These are phyloP conservation scores for Malus hybrid DNA, from an alignment of 331 rosid species.

Conservation along the genomic window DNA sequence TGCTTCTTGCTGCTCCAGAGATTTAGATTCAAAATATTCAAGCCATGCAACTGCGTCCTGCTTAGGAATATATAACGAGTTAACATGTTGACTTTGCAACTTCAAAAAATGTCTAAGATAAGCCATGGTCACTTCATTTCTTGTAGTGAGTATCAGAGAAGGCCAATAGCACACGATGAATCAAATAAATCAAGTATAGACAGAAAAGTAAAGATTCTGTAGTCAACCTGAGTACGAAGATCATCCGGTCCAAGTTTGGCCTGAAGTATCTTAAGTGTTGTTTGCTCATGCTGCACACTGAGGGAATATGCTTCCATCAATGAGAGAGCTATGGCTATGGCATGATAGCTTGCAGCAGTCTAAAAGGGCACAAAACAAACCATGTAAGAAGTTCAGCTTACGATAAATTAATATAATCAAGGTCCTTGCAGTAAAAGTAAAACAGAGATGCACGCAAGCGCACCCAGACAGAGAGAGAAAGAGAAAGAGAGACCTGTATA, in stretches of 20 bases:
- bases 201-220: not conserved
- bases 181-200: not conserved
- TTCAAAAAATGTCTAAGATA: not conserved
- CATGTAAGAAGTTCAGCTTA: slow-evolving; percentile 1
- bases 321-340: slow-evolving; percentile 98
- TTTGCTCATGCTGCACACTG: slow-evolving; percentile 96
- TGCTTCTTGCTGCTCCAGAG: slow-evolving; percentile 95
- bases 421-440: not conserved
- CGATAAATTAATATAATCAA: not conserved
- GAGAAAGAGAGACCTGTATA: slow-evolving; percentile 56
- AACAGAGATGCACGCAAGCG: not conserved
- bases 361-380: slow-evolving; percentile 19
- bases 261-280: slow-evolving; percentile 87
- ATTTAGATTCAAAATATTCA: slow-evolving; percentile 88
- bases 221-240: slow-evolving; percentile 88
- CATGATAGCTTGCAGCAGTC: slow-evolving; percentile 99
- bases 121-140: not conserved
- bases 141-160: not conserved
- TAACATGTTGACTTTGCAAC: slow-evolving; percentile 1
- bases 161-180: not conserved
- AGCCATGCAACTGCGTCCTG: slow-evolving; percentile 99
- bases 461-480: not conserved
- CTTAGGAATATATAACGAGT: not conserved
- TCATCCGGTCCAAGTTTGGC: slow-evolving; percentile 82
- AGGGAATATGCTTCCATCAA: slow-evolving; percentile 95